Evolutionary conservation across 2,329 filamentous ascomycete species (phyloP).

Genomic region (Botrytis fabae): DNA sequence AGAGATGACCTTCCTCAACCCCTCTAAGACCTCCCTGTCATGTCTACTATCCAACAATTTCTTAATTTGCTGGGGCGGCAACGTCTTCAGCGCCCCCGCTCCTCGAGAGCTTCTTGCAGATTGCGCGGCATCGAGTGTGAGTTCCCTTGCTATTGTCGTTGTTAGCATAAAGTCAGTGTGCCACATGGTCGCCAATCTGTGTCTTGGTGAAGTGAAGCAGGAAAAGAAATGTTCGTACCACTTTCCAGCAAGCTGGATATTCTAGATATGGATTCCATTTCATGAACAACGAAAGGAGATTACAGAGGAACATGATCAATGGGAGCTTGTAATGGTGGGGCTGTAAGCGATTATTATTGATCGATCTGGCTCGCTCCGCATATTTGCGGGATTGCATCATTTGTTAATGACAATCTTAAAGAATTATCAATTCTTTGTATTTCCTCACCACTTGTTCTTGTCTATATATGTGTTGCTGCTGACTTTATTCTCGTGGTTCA

Average conservation of each 20-base stretch:
- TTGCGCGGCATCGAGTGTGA: constrained; percentile 95
- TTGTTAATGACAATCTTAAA: constrained; percentile 10
- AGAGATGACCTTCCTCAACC: constrained; percentile 82
- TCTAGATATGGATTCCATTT: constrained; percentile 93
- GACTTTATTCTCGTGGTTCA: background rate
- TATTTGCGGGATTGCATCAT: constrained; percentile 21
- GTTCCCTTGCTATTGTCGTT: constrained; percentile 72
- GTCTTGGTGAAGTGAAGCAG: background rate
- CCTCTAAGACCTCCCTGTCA: constrained; percentile 91
- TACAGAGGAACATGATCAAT: constrained; percentile 31
- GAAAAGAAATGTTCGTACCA: constrained; percentile 56
- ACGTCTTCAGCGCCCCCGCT: constrained; percentile 57
- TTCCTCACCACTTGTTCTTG: background rate
- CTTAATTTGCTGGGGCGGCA: constrained; percentile 84
- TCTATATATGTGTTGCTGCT: background rate
- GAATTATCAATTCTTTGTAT: background rate
- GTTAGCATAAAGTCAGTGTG: constrained; percentile 26
- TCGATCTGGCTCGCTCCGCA: constrained; percentile 22
- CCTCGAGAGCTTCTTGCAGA: constrained; percentile 68
- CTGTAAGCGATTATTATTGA: constrained; percentile 33
- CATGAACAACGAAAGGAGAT: constrained; percentile 44
- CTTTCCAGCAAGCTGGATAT: constrained; percentile 94
- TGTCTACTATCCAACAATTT: constrained; percentile 91
- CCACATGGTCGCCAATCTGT: constrained; percentile 11
- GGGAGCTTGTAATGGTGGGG: constrained; percentile 34